phyloP scores from a whole-genome alignment of 257 asterid genomes.

The Leonotis leonurus region DNA sequence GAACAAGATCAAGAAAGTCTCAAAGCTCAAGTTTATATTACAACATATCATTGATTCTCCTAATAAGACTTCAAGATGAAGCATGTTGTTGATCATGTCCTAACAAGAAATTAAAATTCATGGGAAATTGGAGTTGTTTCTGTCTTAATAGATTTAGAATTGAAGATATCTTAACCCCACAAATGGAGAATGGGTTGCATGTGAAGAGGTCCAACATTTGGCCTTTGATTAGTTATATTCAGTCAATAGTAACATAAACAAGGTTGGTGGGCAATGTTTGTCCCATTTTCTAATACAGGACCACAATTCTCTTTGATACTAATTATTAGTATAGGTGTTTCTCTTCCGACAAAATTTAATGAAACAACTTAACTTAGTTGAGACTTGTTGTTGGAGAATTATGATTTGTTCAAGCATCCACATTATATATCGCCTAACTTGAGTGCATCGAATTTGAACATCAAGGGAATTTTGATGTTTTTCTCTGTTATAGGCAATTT shows the following conservation, averaged over 20 bases:
- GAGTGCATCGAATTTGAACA: neutral
- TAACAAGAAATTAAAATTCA: neutral
- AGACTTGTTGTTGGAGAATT: neutral
- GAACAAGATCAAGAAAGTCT: neutral
- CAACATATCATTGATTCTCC: conserved; percentile 16
- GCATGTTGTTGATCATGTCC: conserved; percentile 1
- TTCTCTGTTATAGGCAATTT: too few species aligned
- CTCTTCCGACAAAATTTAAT: conserved; percentile 11
- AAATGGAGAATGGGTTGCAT: conserved; percentile 29
- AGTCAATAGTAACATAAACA: conserved; percentile 18
- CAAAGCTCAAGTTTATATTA: neutral
- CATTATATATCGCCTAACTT: neutral
- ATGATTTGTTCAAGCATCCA: too few species aligned
- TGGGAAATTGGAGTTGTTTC: neutral
- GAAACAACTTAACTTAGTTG: conserved; percentile 1
- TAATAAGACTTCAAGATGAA: conserved; percentile 13
- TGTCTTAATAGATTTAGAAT: neutral
- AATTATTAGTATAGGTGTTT: conserved; percentile 3
- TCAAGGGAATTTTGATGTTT: too few species aligned
- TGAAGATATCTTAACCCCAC: neutral
- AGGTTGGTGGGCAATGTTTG: conserved; percentile 24
- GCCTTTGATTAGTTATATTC: conserved; percentile 22
- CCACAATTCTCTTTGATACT: conserved; percentile 19
- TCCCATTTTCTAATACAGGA: conserved; percentile 15
- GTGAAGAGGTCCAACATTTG: conserved; percentile 28